Percentiles rank a stretch among this genome's conserved stretches.
These are phyloP conservation scores for Phytophthora pistaciae DNA, from an alignment of 352 stramenopile genomes.

Conservation along the genomic window DNA sequence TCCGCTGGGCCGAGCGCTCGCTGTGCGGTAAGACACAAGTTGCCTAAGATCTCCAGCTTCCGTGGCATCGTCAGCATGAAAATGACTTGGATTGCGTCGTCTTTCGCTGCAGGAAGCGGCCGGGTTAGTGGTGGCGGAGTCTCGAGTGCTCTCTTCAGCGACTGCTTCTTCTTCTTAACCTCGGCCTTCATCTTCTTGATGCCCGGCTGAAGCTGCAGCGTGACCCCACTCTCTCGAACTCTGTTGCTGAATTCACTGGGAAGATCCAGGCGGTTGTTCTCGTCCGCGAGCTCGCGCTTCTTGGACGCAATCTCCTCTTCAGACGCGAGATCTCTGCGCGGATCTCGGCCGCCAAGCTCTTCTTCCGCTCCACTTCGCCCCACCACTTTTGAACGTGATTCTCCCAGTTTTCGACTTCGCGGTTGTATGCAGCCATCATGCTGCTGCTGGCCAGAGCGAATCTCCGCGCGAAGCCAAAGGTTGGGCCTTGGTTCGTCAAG, in stretches of 20 bases:
- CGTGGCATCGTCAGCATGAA: slow-evolving; percentile 54
- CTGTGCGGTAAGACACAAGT: slow-evolving; percentile 50
- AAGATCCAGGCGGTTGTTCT: slow-evolving; percentile 10
- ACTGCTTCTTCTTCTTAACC: slow-evolving; percentile 3
- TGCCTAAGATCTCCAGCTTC: slow-evolving; percentile 45
- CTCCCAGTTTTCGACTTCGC: slow-evolving; percentile 27
- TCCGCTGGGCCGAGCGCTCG: slow-evolving; percentile 31
- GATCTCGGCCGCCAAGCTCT: slow-evolving; percentile 6
- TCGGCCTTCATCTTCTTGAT: background rate
- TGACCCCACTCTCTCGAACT: background rate
- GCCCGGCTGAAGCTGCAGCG: background rate
- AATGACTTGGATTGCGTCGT: slow-evolving; percentile 42
- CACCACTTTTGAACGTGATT: slow-evolving; percentile 14
- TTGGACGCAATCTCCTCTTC: slow-evolving; percentile 3
- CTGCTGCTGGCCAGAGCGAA: slow-evolving; percentile 26
- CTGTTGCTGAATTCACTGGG: background rate
- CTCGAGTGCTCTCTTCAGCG: slow-evolving; percentile 10
- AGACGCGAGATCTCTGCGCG: slow-evolving; percentile 12
- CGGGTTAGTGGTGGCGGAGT: slow-evolving; percentile 42
- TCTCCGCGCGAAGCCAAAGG: slow-evolving; percentile 39
- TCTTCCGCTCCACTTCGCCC: slow-evolving; percentile 28
- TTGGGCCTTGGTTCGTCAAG: slow-evolving; percentile 43
- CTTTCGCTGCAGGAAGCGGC: slow-evolving; percentile 35
- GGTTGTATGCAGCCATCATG: slow-evolving; percentile 21
- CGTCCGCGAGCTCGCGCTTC: slow-evolving; percentile 7